Percentiles rank a stretch among this genome's conserved stretches.
These are phyloP conservation scores for Pleomassaria siparia DNA, from an alignment of 2,329 filamentous ascomycete species.

Conservation along the genomic window DNA sequence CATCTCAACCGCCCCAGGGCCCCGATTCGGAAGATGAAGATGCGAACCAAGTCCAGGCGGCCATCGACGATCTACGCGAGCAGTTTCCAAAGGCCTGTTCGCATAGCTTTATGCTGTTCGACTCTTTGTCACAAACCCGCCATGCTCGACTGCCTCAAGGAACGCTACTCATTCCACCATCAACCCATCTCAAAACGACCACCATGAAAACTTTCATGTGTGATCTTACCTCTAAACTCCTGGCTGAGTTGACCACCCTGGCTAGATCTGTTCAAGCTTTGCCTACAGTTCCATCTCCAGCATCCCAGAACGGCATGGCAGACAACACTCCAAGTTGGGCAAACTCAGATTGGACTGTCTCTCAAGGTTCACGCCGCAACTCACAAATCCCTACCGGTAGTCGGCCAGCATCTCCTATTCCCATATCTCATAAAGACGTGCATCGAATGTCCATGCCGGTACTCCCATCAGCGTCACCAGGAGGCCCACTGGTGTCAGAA, in stretches of 20 bases:
- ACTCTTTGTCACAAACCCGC: slow-evolving; percentile 54
- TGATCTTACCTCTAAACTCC: slow-evolving; percentile 47
- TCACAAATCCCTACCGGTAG: slow-evolving; percentile 31
- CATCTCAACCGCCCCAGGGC: slow-evolving; percentile 12
- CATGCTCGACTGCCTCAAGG: slow-evolving; percentile 59
- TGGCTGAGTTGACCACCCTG: slow-evolving; percentile 51
- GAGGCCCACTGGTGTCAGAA: slow-evolving; percentile 24
- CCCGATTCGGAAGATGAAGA: slow-evolving; percentile 25
- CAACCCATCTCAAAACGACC: slow-evolving; percentile 68
- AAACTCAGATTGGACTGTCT: slow-evolving; percentile 22
- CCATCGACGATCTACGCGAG: slow-evolving; percentile 71
- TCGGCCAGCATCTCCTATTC: slow-evolving; percentile 34
- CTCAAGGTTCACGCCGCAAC: slow-evolving; percentile 30
- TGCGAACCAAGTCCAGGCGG: slow-evolving; percentile 53
- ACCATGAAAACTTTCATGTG: slow-evolving; percentile 58
- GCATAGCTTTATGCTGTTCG: slow-evolving; percentile 79
- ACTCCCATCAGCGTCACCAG: slow-evolving; percentile 46
- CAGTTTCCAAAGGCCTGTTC: slow-evolving; percentile 74
- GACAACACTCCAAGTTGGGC: slow-evolving; percentile 35
- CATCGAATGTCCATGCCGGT: slow-evolving; percentile 82
- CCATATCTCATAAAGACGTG: slow-evolving; percentile 58
- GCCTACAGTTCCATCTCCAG: slow-evolving; percentile 64
- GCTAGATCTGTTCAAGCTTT: slow-evolving; percentile 52
- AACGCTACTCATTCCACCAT: slow-evolving; percentile 69
- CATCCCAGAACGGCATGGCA: slow-evolving; percentile 28